Evolutionary conservation across 2,329 filamentous ascomycete genomes (phyloP), one percentile per base, ranked within the genome.

Genomic region (Domatiomyces catenatus): DNA sequence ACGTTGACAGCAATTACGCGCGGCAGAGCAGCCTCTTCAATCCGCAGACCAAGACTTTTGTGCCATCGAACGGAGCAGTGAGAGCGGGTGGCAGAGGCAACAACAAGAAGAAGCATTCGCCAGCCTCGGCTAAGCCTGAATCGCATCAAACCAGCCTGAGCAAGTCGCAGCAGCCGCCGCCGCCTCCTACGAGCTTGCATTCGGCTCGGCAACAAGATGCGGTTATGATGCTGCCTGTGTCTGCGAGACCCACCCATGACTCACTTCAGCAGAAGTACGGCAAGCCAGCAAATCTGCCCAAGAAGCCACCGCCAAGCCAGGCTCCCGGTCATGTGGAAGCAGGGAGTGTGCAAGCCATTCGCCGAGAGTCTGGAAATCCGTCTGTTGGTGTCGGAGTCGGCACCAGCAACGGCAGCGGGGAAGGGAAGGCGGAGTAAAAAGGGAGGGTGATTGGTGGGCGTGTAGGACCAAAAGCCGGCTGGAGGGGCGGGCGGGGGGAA

Each of bases 31-130:
- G 24, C 45, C 80, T 84, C 10, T 95, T 96, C 70, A 95, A 95
- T 63, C 90, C 89, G 0, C 89, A 94, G 69, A 95, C 86, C 15
- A 86, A 94, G 62, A 85, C 89, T 0, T 95, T 96, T 66, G 79
- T 94, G 20, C 90, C 90, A 1, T 75, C 73, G 48, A 71, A 77
- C 44, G 59, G 61, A 28, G 54, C 63, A 36, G 55, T 61, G 12
- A 65, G 66, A 47, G 64, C 66, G 49, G 61, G 64, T 26, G 63
- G 59, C 46, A 64, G 66, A 52, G 26, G 26, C 26, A 59, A 56
- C 50, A 52, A 57, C 32, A 44, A 54, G 28, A 55, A 55, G 48
- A 58, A 56, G 48, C 44, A 46, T 12, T 56, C 52, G 3, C 24
- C 63, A 63, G 32, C 59, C 59, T 56, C 54, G 49, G 56, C 59